phyloP scores from a whole-genome alignment of 169 alveolate genomes.

The Sarcocystis neurona region DNA sequence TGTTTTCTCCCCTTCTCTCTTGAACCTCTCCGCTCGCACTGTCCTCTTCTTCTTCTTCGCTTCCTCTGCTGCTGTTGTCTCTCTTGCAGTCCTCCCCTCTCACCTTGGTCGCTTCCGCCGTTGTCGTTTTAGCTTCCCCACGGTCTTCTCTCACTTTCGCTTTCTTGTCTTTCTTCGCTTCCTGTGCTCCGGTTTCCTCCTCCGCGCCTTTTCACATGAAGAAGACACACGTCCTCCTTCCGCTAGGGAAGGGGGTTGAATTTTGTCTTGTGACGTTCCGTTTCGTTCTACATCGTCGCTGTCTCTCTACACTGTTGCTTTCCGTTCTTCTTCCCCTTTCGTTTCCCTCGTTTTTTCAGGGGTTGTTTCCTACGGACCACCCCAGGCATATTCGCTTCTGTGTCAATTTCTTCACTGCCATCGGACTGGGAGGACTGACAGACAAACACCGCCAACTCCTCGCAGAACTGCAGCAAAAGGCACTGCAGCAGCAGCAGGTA shows the following conservation, averaged over 20 bases:
- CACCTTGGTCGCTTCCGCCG: not conserved
- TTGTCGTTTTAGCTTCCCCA: no score
- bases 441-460: conserved; percentile 89
- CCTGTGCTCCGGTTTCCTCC: not conserved
- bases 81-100: not conserved
- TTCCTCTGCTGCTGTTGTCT: not conserved
- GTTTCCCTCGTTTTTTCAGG: conserved; percentile 87
- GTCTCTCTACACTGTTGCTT: conserved; percentile 53
- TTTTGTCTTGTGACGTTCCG: not conserved
- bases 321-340: conserved; percentile 84
- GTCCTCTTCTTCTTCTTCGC: not conserved
- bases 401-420: conserved; percentile 97
- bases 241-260: not conserved
- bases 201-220: not conserved
- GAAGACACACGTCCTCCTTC: not conserved
- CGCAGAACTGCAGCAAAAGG: conserved; percentile 54
- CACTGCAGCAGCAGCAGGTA: conserved; percentile 22
- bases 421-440: conserved; percentile 95
- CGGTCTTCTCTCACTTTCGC: not conserved
- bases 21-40: no score
- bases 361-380: conserved; percentile 91
- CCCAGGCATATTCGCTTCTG: conserved; percentile 95
- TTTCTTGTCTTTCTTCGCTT: not conserved
- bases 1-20: no score
- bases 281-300: conserved; percentile 54